These are phyloP conservation scores for Amaranthus cruentus DNA, from an alignment of 148 eudicot genomes.

Conservation along the genomic window DNA sequence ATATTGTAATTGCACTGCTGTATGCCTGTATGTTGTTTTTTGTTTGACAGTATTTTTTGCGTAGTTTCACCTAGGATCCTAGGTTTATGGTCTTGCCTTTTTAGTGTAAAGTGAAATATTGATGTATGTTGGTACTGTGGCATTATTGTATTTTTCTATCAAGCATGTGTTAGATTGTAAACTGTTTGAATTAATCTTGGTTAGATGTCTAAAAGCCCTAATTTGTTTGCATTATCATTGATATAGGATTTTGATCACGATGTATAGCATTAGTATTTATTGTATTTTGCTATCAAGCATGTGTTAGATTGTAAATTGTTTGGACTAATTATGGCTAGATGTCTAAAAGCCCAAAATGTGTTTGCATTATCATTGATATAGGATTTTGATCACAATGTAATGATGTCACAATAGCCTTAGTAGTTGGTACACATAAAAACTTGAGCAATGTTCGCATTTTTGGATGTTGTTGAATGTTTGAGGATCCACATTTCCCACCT, in stretches of 20 bases:
- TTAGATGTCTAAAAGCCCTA: not conserved
- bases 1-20: not conserved
- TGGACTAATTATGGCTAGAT: not conserved
- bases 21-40: not conserved
- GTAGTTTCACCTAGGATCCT: not conserved
- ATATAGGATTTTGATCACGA: not conserved
- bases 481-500: not conserved
- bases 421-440: too few species aligned
- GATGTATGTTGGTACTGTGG: not conserved
- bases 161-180: not conserved
- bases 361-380: not conserved
- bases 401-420: not conserved
- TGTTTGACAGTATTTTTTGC: not conserved
- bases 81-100: not conserved
- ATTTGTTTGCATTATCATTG: not conserved
- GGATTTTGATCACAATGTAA: not conserved
- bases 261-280: not conserved
- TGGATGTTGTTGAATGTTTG: not conserved
- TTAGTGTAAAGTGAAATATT: not conserved
- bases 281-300: not conserved
- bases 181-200: not conserved
- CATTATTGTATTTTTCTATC: not conserved
- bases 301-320: not conserved
- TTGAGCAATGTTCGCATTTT: not conserved
- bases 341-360: not conserved